Conservation (phyloP, 768 basidiomycete genomes). For the Gymnopilus junonius region DNA sequence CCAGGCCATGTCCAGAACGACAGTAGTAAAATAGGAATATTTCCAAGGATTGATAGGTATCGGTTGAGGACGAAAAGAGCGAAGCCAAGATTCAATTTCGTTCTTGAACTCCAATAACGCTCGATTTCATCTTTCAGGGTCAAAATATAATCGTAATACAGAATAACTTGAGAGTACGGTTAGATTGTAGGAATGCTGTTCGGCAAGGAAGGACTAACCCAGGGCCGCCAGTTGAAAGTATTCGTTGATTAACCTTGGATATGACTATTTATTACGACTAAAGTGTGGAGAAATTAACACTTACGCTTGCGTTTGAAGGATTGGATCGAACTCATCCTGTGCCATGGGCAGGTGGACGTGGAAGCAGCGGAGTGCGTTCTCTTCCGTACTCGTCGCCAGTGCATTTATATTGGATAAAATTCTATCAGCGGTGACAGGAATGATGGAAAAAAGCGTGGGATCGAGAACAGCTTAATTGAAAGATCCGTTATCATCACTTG, state of each 20-base stretch:
- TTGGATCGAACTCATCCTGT: background rate
- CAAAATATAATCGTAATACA: slow-evolving; percentile 54
- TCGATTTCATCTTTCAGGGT: slow-evolving; percentile 48
- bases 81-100: slow-evolving; percentile 35
- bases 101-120: slow-evolving; percentile 44
- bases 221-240: background rate
- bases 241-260: background rate
- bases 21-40: slow-evolving; percentile 39
- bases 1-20: slow-evolving; percentile 34
- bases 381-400: background rate
- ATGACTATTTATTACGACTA: too few species aligned
- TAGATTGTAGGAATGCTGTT: background rate
- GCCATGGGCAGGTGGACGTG: background rate
- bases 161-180: slow-evolving; percentile 30
- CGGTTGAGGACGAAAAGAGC: slow-evolving; percentile 49
- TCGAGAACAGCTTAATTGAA: background rate
- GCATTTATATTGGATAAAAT: background rate
- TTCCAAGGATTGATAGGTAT: slow-evolving; percentile 43
- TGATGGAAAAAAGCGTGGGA: background rate
- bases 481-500: background rate
- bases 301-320: background rate
- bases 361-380: background rate
- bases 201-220: background rate
- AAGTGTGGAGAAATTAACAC: background rate
- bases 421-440: background rate